Conservation (phyloP, 2,329 filamentous ascomycete species). For the Fusarium staphyleae region DNA sequence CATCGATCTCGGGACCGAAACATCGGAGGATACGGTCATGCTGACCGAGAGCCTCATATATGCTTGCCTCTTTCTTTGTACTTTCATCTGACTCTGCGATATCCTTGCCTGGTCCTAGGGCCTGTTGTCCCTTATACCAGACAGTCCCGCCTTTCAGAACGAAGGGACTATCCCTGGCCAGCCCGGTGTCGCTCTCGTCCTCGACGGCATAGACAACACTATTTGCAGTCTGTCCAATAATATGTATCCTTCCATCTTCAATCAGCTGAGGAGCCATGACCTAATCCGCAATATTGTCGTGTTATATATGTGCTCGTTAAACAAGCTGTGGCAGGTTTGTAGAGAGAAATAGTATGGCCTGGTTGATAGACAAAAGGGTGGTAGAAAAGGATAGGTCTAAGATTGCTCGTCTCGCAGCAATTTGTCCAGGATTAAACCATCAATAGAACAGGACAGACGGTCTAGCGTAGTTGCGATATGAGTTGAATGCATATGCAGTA, state of each 20-base stretch:
- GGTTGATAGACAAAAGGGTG: too few relatives aligned
- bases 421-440: too few relatives aligned
- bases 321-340: too few relatives aligned
- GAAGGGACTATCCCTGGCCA: conserved; percentile 1
- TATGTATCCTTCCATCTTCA: conserved; percentile 1
- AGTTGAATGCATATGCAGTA: too few relatives aligned
- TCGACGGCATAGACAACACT: conserved; percentile 2
- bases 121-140: conserved; percentile 4
- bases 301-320: too few relatives aligned
- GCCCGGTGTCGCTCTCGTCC: background rate
- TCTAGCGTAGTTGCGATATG: too few relatives aligned
- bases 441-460: too few relatives aligned
- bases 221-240: conserved; percentile 6
- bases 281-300: too few relatives aligned
- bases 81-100: conserved; percentile 4
- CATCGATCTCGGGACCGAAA: background rate
- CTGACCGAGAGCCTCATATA: background rate
- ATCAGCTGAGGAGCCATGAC: conserved; percentile 28
- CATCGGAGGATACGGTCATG: background rate
- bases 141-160: conserved; percentile 5
- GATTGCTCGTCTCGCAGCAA: too few relatives aligned
- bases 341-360: too few relatives aligned
- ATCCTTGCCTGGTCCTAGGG: conserved; percentile 6
- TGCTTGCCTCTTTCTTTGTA: conserved; percentile 4
- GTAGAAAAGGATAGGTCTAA: too few relatives aligned